Percentiles rank a stretch among this genome's conserved stretches.
phyloP scores from a whole-genome alignment of 2,329 filamentous ascomycete species.

The Diaporthe caulivora region DNA sequence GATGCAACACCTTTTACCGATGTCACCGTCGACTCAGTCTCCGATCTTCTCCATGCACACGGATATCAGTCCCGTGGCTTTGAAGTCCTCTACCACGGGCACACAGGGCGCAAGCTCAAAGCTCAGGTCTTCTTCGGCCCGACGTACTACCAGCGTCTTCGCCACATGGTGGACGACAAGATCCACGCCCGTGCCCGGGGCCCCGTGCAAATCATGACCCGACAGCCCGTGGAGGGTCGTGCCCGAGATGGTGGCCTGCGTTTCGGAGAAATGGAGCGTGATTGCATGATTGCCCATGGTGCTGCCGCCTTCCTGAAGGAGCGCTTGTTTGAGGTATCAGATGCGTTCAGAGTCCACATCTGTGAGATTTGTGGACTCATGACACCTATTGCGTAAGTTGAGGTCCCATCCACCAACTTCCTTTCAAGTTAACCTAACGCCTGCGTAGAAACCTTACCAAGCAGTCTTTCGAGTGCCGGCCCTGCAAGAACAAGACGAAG shows the following conservation, averaged over 20 bases:
- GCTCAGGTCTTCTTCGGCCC: conserved; percentile 97
- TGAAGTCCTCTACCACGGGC: conserved; percentile 98
- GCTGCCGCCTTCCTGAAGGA: conserved; percentile 98
- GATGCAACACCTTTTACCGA: conserved; percentile 98
- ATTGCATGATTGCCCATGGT: conserved; percentile 99
- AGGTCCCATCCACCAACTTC: conserved; percentile 8
- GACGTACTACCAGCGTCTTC: conserved; percentile 97
- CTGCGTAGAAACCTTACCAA: conserved; percentile 85
- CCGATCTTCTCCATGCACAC: conserved; percentile 84
- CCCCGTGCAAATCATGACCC: conserved; percentile 95
- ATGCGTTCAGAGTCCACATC: conserved; percentile 97
- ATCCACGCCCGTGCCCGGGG: conserved; percentile 98
- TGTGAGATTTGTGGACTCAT: conserved; percentile 99
- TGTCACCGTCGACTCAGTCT: conserved; percentile 95
- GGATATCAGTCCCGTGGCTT: conserved; percentile 98
- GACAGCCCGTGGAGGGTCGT: conserved; percentile 98
- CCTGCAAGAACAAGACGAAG: conserved; percentile 99
- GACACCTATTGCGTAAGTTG: conserved; percentile 96
- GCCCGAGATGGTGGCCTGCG: conserved; percentile 96
- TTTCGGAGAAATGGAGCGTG: conserved; percentile 99
- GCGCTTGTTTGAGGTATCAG: conserved; percentile 95
- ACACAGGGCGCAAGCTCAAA: conserved; percentile 93
- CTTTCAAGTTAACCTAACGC: conserved; percentile 48
- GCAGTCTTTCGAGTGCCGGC: conserved; percentile 94
- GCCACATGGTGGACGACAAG: conserved; percentile 99